These are phyloP conservation scores for Hygrophoropsis aurantiaca DNA, from an alignment of 768 basidiomycete species.

Conservation along the genomic window DNA sequence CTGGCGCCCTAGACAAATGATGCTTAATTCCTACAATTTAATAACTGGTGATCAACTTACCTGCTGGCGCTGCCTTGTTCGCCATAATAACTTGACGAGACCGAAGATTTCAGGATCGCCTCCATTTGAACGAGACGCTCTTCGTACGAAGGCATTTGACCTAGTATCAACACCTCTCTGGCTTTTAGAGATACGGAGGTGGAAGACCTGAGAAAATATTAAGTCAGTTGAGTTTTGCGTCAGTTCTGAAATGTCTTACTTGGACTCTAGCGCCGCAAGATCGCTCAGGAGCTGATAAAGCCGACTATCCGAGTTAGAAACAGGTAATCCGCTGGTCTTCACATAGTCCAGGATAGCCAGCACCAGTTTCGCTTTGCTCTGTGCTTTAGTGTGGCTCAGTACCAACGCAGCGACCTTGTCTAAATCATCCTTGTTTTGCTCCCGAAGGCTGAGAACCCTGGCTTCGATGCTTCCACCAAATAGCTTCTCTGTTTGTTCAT, in stretches of 20 bases:
- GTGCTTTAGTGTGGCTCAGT: constrained; percentile 93
- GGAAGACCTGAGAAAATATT: constrained; percentile 62
- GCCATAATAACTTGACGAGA: constrained; percentile 87
- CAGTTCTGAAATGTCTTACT: constrained; percentile 45
- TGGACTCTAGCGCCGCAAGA: constrained; percentile 85
- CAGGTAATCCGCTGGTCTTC: constrained; percentile 74
- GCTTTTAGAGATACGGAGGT: constrained; percentile 91
- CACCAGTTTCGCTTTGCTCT: constrained; percentile 87
- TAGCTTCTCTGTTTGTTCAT: constrained; percentile 84
- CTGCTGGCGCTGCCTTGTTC: constrained; percentile 67
- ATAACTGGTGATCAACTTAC: constrained; percentile 31
- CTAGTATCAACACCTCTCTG: constrained; percentile 93
- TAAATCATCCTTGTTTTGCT: constrained; percentile 89
- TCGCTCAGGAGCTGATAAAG: constrained; percentile 77
- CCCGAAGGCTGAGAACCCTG: constrained; percentile 84
- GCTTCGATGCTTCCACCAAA: constrained; percentile 96
- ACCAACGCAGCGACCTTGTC: constrained; percentile 86
- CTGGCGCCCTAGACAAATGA: constrained; percentile 60
- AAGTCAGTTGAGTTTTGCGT: constrained; percentile 5
- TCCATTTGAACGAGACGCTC: constrained; percentile 95
- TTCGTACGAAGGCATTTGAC: constrained; percentile 96
- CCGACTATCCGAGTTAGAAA: constrained; percentile 71
- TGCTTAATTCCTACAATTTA: constrained; percentile 9
- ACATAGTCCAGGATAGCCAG: constrained; percentile 86
- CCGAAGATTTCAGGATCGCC: constrained; percentile 83